Conservation (phyloP, 805 yeast genomes). For the Candida schatavii region DNA sequence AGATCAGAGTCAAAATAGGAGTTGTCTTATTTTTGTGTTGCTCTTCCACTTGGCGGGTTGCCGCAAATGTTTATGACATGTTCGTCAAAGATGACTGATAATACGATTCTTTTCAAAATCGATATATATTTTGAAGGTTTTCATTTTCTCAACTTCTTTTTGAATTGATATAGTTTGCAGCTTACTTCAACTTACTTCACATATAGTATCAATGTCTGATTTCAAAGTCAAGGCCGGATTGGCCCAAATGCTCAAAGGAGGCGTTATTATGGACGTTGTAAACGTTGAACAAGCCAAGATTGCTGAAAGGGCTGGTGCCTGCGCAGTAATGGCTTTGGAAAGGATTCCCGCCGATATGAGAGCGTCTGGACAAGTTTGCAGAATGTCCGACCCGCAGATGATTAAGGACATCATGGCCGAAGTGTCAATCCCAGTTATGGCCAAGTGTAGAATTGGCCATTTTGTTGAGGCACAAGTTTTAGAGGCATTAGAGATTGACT, state of each 20-base stretch:
- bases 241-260: conserved; percentile 84
- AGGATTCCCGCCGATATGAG: conserved; percentile 85
- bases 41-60: no score
- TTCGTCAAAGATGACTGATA: no score
- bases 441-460: conserved; percentile 82
- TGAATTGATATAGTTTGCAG: no score
- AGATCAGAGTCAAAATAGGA: no score
- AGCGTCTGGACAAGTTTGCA: conserved; percentile 75
- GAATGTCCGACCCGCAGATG: conserved; percentile 85
- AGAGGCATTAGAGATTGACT: conserved; percentile 70
- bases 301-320: conserved; percentile 83
- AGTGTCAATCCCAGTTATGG: conserved; percentile 77
- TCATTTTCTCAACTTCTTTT: no score
- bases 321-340: conserved; percentile 88
- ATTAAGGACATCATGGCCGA: conserved; percentile 69
- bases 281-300: conserved; percentile 76
- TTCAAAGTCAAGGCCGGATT: conserved; percentile 69
- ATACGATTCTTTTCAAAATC: no score
- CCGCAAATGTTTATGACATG: no score
- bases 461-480: conserved; percentile 77
- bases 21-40: no score
- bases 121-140: no score
- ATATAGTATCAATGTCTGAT: conserved; percentile 27
- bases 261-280: conserved; percentile 73
- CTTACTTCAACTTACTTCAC: neutral